These are phyloP conservation scores for Adiantum capillusveneris DNA, from an alignment of 75 land plant genomes.

Conservation along the genomic window DNA sequence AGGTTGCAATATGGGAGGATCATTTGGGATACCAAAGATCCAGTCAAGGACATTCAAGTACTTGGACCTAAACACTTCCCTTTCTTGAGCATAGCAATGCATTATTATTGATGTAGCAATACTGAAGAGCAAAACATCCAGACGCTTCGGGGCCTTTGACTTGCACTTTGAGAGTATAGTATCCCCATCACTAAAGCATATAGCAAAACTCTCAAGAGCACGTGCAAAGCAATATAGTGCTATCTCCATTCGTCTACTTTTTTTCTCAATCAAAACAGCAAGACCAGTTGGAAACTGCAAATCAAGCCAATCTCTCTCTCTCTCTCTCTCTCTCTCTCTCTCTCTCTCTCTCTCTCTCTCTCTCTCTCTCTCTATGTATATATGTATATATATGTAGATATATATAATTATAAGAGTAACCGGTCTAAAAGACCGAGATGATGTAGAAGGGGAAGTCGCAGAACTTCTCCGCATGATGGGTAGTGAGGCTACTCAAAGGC, in stretches of 20 bases:
- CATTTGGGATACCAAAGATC: slow-evolving; percentile 89
- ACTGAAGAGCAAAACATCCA: slow-evolving; percentile 80
- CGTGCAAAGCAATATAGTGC: slow-evolving; percentile 89
- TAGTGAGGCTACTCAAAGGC: too few relatives aligned
- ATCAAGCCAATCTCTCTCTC: slow-evolving; percentile 1
- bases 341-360: slow-evolving; percentile 7
- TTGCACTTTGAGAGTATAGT: slow-evolving; percentile 23
- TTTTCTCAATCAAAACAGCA: slow-evolving; percentile 84
- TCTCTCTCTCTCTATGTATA: too few relatives aligned
- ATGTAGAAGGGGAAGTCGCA: too few relatives aligned
- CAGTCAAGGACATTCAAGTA: slow-evolving; percentile 94
- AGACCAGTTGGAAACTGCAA: slow-evolving; percentile 84
- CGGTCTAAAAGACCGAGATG: too few relatives aligned
- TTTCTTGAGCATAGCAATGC: slow-evolving; percentile 94
- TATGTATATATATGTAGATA: too few relatives aligned
- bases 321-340: slow-evolving; percentile 8
- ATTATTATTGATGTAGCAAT: slow-evolving; percentile 88
- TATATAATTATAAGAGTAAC: too few relatives aligned
- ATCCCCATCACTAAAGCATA: slow-evolving; percentile 57
- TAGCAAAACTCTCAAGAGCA: slow-evolving; percentile 87
- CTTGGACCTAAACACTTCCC: slow-evolving; percentile 92
- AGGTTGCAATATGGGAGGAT: neutral
- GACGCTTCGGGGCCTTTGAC: slow-evolving; percentile 45
- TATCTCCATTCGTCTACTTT: slow-evolving; percentile 82
- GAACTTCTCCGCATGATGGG: too few relatives aligned